These are phyloP conservation scores for Chlorophyllum brunneum DNA, from an alignment of 768 basidiomycete species.

Conservation along the genomic window DNA sequence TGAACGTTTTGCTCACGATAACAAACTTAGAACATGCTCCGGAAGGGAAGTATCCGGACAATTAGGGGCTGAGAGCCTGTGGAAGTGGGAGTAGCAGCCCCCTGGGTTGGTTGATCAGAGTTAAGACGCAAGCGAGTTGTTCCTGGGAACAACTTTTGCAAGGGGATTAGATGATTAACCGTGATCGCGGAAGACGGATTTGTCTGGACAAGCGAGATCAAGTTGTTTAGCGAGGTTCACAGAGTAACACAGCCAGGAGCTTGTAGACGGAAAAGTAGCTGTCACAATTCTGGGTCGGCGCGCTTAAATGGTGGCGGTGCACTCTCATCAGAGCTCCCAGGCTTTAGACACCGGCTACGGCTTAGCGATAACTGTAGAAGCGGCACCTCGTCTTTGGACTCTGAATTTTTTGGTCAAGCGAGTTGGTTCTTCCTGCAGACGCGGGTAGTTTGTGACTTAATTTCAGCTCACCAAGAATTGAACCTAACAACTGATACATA, in stretches of 20 bases:
- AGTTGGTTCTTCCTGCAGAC: too few relatives aligned
- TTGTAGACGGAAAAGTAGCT: neutral
- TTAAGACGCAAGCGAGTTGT: neutral
- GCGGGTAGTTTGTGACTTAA: too few relatives aligned
- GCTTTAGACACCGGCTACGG: slow-evolving; percentile 4
- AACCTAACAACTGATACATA: too few relatives aligned
- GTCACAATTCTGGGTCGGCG: neutral
- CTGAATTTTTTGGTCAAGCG: too few relatives aligned
- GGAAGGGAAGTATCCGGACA: neutral
- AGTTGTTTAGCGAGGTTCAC: slow-evolving; percentile 9
- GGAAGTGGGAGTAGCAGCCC: too few relatives aligned
- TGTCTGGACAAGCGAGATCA: slow-evolving; percentile 11
- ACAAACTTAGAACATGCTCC: neutral
- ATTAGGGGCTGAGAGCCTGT: neutral
- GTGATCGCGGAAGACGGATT: slow-evolving; percentile 8
- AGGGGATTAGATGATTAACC: neutral
- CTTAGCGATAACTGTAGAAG: neutral
- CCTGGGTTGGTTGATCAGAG: too few relatives aligned
- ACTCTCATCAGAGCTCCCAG: slow-evolving; percentile 2
- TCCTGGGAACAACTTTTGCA: neutral
- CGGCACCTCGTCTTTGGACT: too few relatives aligned
- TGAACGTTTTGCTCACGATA: neutral
- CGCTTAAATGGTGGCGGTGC: slow-evolving; percentile 10
- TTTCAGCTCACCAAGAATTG: too few relatives aligned
- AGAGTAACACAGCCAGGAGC: slow-evolving; percentile 13